A percentile compares a stretch with the other conserved stretches of the same genome.
Evolutionary conservation across 148 eudicot species (phyloP).

Genomic region (Silene conica): DNA sequence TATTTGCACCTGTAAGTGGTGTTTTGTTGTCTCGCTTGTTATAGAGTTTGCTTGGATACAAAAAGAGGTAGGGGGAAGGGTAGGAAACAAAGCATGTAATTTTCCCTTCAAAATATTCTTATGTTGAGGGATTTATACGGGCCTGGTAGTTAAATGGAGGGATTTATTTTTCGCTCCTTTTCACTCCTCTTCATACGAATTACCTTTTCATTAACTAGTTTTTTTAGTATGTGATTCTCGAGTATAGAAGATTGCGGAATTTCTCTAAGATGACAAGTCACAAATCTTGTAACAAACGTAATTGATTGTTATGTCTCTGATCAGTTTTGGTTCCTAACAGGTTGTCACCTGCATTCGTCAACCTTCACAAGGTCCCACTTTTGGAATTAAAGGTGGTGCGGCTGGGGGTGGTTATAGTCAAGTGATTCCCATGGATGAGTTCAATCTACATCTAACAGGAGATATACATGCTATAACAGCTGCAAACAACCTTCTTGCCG

Average conservation of each 20-base stretch:
- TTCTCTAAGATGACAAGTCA: background rate
- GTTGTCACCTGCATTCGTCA: constrained; percentile 95
- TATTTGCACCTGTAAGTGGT: background rate
- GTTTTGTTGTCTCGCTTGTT: background rate
- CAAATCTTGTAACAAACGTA: background rate
- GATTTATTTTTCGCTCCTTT: background rate
- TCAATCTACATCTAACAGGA: constrained; percentile 95
- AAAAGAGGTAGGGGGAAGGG: background rate
- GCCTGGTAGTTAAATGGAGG: background rate
- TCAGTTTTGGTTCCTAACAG: constrained; percentile 33
- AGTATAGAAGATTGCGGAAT: too few relatives aligned
- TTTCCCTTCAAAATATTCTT: background rate
- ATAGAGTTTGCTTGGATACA: background rate
- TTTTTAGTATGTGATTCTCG: too few relatives aligned
- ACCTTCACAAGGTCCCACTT: constrained; percentile 99
- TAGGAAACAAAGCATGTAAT: background rate
- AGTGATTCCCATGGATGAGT: constrained; percentile 99
- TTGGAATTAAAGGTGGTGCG: constrained; percentile 99
- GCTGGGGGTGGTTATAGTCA: constrained; percentile 99
- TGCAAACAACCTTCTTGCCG: constrained; percentile 96
- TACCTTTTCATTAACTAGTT: too few relatives aligned
- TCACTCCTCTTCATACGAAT: background rate
- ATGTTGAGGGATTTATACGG: background rate
- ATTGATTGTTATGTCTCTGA: constrained; percentile 12
- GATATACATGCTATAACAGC: constrained; percentile 99